phyloP scores from a whole-genome alignment of 768 basidiomycete species.

The Aureoboletus auriporus region DNA sequence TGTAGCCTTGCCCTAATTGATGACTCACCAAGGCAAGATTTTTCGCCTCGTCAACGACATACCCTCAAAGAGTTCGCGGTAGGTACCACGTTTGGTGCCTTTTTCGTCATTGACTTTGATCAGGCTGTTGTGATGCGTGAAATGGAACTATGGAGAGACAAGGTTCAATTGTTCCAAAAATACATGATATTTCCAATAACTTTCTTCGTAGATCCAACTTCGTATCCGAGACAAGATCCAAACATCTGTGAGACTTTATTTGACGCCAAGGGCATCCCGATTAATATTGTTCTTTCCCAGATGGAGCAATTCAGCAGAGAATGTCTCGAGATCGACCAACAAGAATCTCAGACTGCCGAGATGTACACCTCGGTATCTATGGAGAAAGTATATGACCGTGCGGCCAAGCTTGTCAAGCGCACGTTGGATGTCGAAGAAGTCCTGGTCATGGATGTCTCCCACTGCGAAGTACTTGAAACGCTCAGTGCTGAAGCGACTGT shows the following conservation, averaged over 20 bases:
- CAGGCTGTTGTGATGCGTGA: slow-evolving; percentile 88
- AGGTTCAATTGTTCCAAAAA: slow-evolving; percentile 40
- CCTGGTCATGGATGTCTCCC: slow-evolving; percentile 87
- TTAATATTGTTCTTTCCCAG: slow-evolving; percentile 29
- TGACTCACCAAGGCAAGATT: slow-evolving; percentile 77
- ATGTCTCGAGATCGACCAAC: slow-evolving; percentile 82
- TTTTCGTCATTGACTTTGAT: slow-evolving; percentile 4
- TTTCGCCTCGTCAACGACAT: slow-evolving; percentile 84
- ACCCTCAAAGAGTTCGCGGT: slow-evolving; percentile 91
- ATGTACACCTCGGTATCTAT: slow-evolving; percentile 44
- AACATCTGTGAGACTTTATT: slow-evolving; percentile 56
- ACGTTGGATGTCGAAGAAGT: slow-evolving; percentile 93
- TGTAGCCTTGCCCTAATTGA: slow-evolving; percentile 78
- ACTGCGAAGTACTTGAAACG: slow-evolving; percentile 82
- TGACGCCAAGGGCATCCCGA: neutral
- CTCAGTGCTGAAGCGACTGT: slow-evolving; percentile 56
- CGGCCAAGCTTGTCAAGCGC: slow-evolving; percentile 81
- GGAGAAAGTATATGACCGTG: slow-evolving; percentile 89
- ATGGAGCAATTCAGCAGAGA: slow-evolving; percentile 97
- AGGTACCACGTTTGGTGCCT: slow-evolving; percentile 10
- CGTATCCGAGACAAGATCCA: slow-evolving; percentile 90
- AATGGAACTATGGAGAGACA: slow-evolving; percentile 94
- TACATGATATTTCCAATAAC: neutral
- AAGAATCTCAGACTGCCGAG: slow-evolving; percentile 26
- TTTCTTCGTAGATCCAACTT: slow-evolving; percentile 65